A percentile compares a stretch with the other conserved stretches of the same genome.
Conservation (phyloP, 1,139 yeast genomes). For the Pichia cactophila region DNA sequence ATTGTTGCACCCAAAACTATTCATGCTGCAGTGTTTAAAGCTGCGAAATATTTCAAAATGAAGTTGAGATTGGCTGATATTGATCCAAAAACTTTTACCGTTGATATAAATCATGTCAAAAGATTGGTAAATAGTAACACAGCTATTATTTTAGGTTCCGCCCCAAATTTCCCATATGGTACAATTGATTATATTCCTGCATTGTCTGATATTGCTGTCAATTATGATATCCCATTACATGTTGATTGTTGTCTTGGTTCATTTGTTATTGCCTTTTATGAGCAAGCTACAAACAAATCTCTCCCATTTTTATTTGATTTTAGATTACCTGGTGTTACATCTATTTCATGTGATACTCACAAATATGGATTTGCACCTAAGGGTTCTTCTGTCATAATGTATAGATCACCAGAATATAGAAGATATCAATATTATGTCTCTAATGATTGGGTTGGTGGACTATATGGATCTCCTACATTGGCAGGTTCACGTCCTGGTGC, state of each 20-base stretch:
- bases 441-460: conserved; percentile 88
- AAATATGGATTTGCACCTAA: conserved; percentile 98
- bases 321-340: conserved; percentile 88
- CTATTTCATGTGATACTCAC: conserved; percentile 95
- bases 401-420: conserved; percentile 58
- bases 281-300: conserved; percentile 43
- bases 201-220: conserved; percentile 58
- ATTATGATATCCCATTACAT: conserved; percentile 69
- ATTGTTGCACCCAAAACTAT: conserved; percentile 83
- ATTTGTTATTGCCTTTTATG: conserved; percentile 75
- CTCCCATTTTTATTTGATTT: conserved; percentile 72
- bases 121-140: conserved; percentile 70
- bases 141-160: conserved; percentile 80
- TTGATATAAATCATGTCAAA: conserved; percentile 55
- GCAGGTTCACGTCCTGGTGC: conserved; percentile 99
- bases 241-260: conserved; percentile 97
- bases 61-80: conserved; percentile 74
- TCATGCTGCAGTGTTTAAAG: conserved; percentile 95
- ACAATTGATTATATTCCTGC: conserved; percentile 81
- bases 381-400: conserved; percentile 91
- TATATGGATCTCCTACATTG: conserved; percentile 91
- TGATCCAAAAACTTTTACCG: conserved; percentile 46
- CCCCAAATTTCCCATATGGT: conserved; percentile 97
- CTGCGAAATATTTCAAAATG: conserved; percentile 85
- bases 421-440: conserved; percentile 77